Base-by-base conservation (phyloP, 163 green algal species). In the Scenedesmus sp. region DNA sequence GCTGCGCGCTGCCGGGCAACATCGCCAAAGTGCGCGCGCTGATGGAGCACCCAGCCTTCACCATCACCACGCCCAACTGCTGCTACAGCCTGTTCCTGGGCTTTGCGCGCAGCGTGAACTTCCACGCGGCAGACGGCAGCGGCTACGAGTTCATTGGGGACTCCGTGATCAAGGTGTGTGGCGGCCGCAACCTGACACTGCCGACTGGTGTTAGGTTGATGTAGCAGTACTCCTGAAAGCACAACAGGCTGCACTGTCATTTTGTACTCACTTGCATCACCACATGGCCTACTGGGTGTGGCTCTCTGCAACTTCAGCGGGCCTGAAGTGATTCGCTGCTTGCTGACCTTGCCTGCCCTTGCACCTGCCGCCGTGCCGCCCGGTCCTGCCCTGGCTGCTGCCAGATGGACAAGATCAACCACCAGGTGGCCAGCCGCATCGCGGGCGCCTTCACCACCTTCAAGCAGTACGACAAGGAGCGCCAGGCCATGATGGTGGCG, bases 11-110 rank as follows among this genome's bases (percentile, higher is more conserved):
- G 66, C 93, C 95, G 0, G 97, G 97, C 94, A 99, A 99, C 92
- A 57, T 99, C 23, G 82, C 55, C 1, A 91, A 95, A 18, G 97
- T 99, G 76, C 92, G 96, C 84, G 81, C 79, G 52, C 95, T 99
- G 81, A 87, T 98, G 90, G 89, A 96, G 4, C 97, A 99, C 94
- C 93, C 94, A 7, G 94, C 96, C 18, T 99, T 99, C 94, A 96
- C 97, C 94, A 98, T 99, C 87, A 98, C 94, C 76, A 99, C 99
- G 94, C 98, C 98, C 91, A 99, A 99, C 97, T 96, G 91, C 94
- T 98, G 97, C 94, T 99, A 99, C 96, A 97, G 94, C 3, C 94
- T 99, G 10, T 98, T 98, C 96, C 93, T 99, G 62, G 97, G 94
- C 15, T 99, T 99, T 94, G 92, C 91, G 4, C 89, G 90, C 67